phyloP scores from a whole-genome alignment of 331 rosid genomes.

The Arachis monticola region DNA sequence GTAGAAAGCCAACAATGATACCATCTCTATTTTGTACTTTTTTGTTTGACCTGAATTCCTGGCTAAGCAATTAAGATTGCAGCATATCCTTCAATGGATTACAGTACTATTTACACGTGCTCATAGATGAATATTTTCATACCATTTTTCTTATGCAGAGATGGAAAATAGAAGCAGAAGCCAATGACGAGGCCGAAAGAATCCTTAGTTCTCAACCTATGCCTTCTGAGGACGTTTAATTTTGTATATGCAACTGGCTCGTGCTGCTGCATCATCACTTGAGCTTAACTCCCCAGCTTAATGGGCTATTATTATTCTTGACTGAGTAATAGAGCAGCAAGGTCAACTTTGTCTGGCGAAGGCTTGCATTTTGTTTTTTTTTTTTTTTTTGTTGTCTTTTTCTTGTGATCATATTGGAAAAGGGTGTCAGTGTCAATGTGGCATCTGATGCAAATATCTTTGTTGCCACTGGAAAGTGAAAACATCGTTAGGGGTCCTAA shows the following conservation, averaged over 20 bases:
- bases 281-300: slow-evolving; percentile 30
- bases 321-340: slow-evolving; percentile 29
- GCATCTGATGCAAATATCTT: slow-evolving; percentile 34
- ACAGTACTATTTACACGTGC: background rate
- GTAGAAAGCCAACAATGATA: slow-evolving; percentile 23
- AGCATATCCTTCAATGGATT: too few relatives aligned
- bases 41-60: slow-evolving; percentile 8
- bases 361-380: slow-evolving; percentile 17
- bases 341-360: slow-evolving; percentile 25
- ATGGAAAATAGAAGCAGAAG: slow-evolving; percentile 87
- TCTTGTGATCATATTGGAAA: slow-evolving; percentile 21
- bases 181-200: slow-evolving; percentile 93
- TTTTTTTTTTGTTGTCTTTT: too few relatives aligned
- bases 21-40: background rate
- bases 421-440: background rate
- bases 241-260: slow-evolving; percentile 23
- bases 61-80: too few relatives aligned
- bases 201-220: slow-evolving; percentile 73
- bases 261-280: slow-evolving; percentile 19
- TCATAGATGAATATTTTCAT: background rate
- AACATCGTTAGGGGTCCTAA: background rate
- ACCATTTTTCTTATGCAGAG: slow-evolving; percentile 44
- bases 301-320: slow-evolving; percentile 26
- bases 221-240: slow-evolving; percentile 56
- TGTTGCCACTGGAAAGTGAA: slow-evolving; percentile 20